Conservation (phyloP, 805 yeast species). For the Blastobotrys chiropterorum region DNA sequence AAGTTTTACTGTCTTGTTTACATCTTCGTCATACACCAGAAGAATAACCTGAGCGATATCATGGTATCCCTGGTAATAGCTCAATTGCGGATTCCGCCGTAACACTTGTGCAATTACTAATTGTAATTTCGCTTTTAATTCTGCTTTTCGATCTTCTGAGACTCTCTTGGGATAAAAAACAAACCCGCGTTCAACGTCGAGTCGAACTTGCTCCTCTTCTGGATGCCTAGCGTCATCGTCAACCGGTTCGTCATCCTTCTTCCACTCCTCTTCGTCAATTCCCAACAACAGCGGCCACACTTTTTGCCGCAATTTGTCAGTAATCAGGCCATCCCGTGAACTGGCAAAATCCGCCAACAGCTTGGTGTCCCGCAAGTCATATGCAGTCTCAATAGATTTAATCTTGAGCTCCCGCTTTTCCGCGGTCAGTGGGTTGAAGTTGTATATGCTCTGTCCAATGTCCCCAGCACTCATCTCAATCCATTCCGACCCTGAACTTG, state of each 20-base stretch:
- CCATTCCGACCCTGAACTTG: conserved; percentile 37
- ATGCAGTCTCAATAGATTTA: conserved; percentile 36
- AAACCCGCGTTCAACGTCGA: conserved; percentile 75
- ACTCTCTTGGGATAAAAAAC: conserved; percentile 32
- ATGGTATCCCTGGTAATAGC: conserved; percentile 91
- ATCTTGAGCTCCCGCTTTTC: conserved; percentile 31
- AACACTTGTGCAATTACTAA: conserved; percentile 49
- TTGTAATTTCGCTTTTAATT: conserved; percentile 38
- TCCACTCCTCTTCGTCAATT: conserved; percentile 10
- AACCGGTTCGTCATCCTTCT: not conserved
- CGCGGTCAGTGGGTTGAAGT: conserved; percentile 38
- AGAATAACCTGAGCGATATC: conserved; percentile 70
- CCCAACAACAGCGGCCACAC: conserved; percentile 50
- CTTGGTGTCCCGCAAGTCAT: conserved; percentile 26
- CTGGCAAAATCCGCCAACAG: conserved; percentile 34
- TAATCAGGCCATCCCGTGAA: conserved; percentile 44
- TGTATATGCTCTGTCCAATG: conserved; percentile 42
- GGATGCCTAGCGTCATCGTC: conserved; percentile 39
- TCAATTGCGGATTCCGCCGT: conserved; percentile 51
- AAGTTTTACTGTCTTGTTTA: conserved; percentile 29
- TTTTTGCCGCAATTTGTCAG: conserved; percentile 35
- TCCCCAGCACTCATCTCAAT: conserved; percentile 45
- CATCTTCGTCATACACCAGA: conserved; percentile 39
- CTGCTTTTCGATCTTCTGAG: conserved; percentile 8
- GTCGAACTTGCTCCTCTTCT: conserved; percentile 72